A percentile compares a stretch with the other conserved stretches of the same genome.
These are phyloP conservation scores for Apostasia shenzhenica DNA, from an alignment of 106 monocot genomes.

Conservation along the genomic window DNA sequence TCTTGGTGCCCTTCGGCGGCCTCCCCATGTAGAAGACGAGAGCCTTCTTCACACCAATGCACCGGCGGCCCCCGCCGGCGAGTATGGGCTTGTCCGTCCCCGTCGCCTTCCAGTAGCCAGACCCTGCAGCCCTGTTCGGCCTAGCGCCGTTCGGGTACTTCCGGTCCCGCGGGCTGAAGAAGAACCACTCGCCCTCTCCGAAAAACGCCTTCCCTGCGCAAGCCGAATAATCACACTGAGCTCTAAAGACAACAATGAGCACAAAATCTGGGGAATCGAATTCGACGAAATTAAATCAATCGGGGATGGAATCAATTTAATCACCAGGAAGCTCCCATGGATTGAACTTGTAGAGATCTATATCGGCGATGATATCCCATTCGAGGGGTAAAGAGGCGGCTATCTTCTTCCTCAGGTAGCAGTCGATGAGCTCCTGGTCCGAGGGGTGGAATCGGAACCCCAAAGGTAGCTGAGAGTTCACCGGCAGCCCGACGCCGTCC, in stretches of 20 bases:
- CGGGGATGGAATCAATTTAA: background rate
- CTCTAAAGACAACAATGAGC: too few species aligned
- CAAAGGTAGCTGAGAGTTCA: slow-evolving; percentile 8
- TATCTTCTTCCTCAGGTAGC: slow-evolving; percentile 14
- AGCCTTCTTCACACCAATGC: slow-evolving; percentile 10
- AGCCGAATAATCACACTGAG: too few species aligned
- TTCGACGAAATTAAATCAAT: too few species aligned
- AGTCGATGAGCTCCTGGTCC: slow-evolving; percentile 16
- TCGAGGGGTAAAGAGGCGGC: background rate
- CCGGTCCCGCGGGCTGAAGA: slow-evolving; percentile 3
- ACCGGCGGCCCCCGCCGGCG: background rate
- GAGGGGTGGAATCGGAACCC: slow-evolving; percentile 20
- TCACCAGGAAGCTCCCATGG: slow-evolving; percentile 22
- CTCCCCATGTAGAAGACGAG: slow-evolving; percentile 7
- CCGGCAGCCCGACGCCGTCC: background rate
- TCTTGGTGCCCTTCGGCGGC: slow-evolving; percentile 7
- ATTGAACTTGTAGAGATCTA: slow-evolving; percentile 21
- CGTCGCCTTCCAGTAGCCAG: slow-evolving; percentile 6
- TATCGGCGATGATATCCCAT: slow-evolving; percentile 11
- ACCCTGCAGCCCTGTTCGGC: background rate
- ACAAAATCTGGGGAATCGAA: too few species aligned
- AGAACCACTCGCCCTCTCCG: slow-evolving; percentile 3
- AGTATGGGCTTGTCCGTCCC: slow-evolving; percentile 8
- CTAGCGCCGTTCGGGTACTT: slow-evolving; percentile 1
- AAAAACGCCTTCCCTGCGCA: background rate